phyloP scores from a whole-genome alignment of 805 yeast genomes.

The Ogataea pignaliae region DNA sequence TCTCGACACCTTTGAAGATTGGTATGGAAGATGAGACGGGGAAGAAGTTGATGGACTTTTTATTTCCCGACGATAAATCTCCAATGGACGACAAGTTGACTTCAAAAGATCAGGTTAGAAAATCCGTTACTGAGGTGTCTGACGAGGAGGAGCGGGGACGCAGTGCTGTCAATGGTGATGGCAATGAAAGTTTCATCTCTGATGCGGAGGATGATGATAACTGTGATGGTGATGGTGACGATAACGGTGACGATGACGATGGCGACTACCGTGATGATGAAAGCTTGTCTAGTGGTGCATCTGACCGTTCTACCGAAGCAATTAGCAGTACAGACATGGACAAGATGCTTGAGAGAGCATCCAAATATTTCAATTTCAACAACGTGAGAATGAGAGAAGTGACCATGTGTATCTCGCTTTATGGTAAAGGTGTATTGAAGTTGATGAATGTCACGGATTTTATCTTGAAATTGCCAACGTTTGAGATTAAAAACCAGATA shows the following conservation, averaged over 20 bases:
- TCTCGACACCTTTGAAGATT: conserved; percentile 61
- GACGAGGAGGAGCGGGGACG: too few relatives aligned
- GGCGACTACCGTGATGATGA: conserved; percentile 8
- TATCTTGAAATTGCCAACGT: conserved; percentile 57
- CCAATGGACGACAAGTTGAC: neutral
- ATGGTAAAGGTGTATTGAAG: conserved; percentile 65
- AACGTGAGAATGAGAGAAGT: conserved; percentile 48
- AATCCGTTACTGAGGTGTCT: neutral
- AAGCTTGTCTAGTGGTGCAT: neutral
- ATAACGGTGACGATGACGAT: conserved; percentile 8
- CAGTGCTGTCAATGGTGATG: neutral
- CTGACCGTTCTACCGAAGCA: conserved; percentile 4
- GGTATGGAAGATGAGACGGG: conserved; percentile 73
- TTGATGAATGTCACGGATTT: conserved; percentile 77
- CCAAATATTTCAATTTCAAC: conserved; percentile 65
- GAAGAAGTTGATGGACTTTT: conserved; percentile 54
- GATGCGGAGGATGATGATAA: neutral
- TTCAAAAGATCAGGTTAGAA: neutral
- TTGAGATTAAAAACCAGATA: conserved; percentile 51
- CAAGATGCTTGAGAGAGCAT: conserved; percentile 72
- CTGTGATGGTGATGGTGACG: conserved; percentile 10
- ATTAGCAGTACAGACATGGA: conserved; percentile 22
- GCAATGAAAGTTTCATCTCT: neutral
- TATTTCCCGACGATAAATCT: conserved; percentile 48
- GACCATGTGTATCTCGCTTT: conserved; percentile 64